Evolutionary conservation across 768 basidiomycete species (phyloP).

Genomic region (Boletus rex-veris): DNA sequence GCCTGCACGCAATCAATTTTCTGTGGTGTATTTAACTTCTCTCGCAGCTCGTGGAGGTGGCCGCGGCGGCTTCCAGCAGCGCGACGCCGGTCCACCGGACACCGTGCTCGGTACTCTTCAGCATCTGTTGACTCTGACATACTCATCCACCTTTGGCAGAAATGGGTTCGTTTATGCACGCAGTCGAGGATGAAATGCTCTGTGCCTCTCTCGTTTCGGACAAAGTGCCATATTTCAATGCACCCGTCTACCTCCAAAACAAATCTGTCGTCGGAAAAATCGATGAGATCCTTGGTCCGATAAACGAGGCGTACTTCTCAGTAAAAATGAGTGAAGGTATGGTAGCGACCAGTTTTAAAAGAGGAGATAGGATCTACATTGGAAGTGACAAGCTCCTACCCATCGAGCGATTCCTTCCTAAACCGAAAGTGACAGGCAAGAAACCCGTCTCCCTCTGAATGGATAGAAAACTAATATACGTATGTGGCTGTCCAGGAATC

Average conservation of each 20-base stretch:
- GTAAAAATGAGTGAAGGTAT: constrained; percentile 97
- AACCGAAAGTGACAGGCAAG: constrained; percentile 81
- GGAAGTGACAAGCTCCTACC: constrained; percentile 96
- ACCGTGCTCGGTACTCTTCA: constrained; percentile 57
- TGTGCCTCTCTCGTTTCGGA: constrained; percentile 80
- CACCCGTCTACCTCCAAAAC: constrained; percentile 95
- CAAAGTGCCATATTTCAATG: constrained; percentile 99
- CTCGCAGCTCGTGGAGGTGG: constrained; percentile 53
- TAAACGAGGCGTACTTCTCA: constrained; percentile 97
- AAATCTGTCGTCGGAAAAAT: constrained; percentile 96
- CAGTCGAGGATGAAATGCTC: constrained; percentile 98
- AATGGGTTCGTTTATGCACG: constrained; percentile 89
- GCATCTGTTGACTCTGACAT: background rate
- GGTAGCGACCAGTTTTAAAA: constrained; percentile 93
- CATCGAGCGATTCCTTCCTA: constrained; percentile 94
- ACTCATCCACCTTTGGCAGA: constrained; percentile 46
- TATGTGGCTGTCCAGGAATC: constrained; percentile 27
- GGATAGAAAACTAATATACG: background rate
- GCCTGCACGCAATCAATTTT: background rate
- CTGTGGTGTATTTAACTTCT: background rate
- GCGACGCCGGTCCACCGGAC: constrained; percentile 77
- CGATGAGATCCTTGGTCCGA: constrained; percentile 98
- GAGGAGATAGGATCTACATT: constrained; percentile 97
- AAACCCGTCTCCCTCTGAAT: constrained; percentile 26
- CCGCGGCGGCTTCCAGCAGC: constrained; percentile 68